Conservation (phyloP, 176 grass and related monocot genomes). For the Hyparrhenia diplandra region DNA sequence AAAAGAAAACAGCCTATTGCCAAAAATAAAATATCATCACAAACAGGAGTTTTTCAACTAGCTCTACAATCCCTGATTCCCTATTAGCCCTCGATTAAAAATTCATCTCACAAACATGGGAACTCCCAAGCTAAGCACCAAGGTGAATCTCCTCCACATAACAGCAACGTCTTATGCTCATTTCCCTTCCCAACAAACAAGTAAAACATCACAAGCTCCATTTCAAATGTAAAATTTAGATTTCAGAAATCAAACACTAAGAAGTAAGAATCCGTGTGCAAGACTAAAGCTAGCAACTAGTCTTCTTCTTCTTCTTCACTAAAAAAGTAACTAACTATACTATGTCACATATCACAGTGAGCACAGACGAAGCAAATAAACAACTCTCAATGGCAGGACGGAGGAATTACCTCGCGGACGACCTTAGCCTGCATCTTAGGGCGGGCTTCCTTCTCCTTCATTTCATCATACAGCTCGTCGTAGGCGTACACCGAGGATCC, state of each 20-base stretch:
- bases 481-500: slow-evolving; percentile 91
- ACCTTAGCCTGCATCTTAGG: slow-evolving; percentile 75
- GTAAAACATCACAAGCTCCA: background rate
- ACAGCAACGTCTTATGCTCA: background rate
- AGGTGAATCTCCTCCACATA: background rate
- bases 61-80: background rate
- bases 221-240: background rate
- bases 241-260: background rate
- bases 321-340: background rate
- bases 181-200: background rate
- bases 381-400: background rate
- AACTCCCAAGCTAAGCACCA: slow-evolving; percentile 1
- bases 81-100: background rate
- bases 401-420: slow-evolving; percentile 54
- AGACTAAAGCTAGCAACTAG: background rate
- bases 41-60: background rate
- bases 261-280: background rate
- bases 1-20: background rate
- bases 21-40: background rate
- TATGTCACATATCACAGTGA: background rate
- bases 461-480: slow-evolving; percentile 85
- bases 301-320: background rate
- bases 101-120: background rate
- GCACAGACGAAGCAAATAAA: background rate
- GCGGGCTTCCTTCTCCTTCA: slow-evolving; percentile 78